Percentiles rank a stretch among this genome's conserved stretches.
These are phyloP conservation scores for Russula olivacea DNA, from an alignment of 768 basidiomycete species.

Conservation along the genomic window DNA sequence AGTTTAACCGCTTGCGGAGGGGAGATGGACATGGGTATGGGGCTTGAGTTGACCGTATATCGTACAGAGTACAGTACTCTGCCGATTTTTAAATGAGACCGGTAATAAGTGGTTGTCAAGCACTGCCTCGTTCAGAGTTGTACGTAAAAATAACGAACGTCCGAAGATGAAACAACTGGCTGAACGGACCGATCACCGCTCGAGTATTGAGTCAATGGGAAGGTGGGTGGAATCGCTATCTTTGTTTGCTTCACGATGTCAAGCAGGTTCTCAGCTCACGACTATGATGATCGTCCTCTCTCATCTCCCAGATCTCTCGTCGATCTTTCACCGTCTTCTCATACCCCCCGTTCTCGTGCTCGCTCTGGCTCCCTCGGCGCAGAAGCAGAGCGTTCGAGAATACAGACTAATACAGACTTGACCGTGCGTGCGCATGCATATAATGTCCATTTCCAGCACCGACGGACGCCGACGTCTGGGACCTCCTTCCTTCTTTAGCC, in stretches of 20 bases:
- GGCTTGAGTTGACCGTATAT: background rate
- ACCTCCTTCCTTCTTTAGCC: background rate
- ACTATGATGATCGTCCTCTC: constrained; percentile 3
- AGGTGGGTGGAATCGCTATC: background rate
- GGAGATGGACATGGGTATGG: constrained; percentile 22
- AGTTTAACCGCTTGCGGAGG: constrained; percentile 64
- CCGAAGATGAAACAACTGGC: background rate
- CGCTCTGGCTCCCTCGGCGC: constrained; percentile 5
- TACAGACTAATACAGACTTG: constrained; percentile 7
- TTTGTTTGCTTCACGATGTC: constrained; percentile 7
- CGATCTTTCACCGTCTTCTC: constrained; percentile 38
- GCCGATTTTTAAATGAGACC: background rate
- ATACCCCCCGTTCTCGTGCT: constrained; percentile 17
- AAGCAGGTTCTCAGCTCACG: constrained; percentile 6
- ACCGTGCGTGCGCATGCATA: constrained; percentile 9
- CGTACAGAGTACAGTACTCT: background rate
- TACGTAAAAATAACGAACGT: background rate
- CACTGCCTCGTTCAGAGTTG: background rate
- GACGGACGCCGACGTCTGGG: background rate
- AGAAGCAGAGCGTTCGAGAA: background rate
- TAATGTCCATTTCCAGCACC: constrained; percentile 1
- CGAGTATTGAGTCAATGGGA: background rate
- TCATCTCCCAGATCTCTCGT: constrained; percentile 40
- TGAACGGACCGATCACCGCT: background rate
- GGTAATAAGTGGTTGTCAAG: background rate